Conservation (phyloP, 352 stramenopile genomes). For the Salisapilia sapeloensis region DNA sequence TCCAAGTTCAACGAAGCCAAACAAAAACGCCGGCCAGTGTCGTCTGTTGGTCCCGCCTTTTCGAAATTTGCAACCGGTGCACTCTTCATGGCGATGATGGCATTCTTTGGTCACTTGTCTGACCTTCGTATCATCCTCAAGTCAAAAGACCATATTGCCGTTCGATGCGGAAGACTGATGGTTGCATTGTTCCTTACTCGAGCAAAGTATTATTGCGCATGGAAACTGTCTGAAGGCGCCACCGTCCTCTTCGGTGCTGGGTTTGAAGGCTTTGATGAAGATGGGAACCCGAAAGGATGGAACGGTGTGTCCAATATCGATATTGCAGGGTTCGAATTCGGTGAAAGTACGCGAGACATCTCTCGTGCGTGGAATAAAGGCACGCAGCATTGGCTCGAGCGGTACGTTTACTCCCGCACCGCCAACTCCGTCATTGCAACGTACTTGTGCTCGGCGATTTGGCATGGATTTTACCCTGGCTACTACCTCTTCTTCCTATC, state of each 20-base stretch:
- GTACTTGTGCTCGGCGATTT: slow-evolving; percentile 92
- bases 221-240: slow-evolving; percentile 80
- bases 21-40: slow-evolving; percentile 13
- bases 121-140: slow-evolving; percentile 11
- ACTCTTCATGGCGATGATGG: slow-evolving; percentile 31
- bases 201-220: slow-evolving; percentile 94
- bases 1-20: slow-evolving; percentile 25
- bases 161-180: slow-evolving; percentile 64
- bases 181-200: slow-evolving; percentile 79
- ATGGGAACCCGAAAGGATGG: slow-evolving; percentile 81
- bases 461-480: slow-evolving; percentile 98
- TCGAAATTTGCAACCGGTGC: slow-evolving; percentile 35
- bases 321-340: slow-evolving; percentile 90
- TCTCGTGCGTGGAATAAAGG: slow-evolving; percentile 94
- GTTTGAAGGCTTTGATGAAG: slow-evolving; percentile 87
- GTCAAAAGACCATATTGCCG: slow-evolving; percentile 20
- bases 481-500: slow-evolving; percentile 95
- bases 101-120: slow-evolving; percentile 11
- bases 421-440: slow-evolving; percentile 85
- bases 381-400: slow-evolving; percentile 91
- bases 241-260: slow-evolving; percentile 70
- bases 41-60: slow-evolving; percentile 12
- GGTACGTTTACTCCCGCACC: slow-evolving; percentile 95
- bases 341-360: slow-evolving; percentile 76
- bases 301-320: slow-evolving; percentile 91